A percentile compares a stretch with the other conserved stretches of the same genome.
Evolutionary conservation across 371 early-diverging fungal species (phyloP).

Genomic region (Smittium culicis): DNA sequence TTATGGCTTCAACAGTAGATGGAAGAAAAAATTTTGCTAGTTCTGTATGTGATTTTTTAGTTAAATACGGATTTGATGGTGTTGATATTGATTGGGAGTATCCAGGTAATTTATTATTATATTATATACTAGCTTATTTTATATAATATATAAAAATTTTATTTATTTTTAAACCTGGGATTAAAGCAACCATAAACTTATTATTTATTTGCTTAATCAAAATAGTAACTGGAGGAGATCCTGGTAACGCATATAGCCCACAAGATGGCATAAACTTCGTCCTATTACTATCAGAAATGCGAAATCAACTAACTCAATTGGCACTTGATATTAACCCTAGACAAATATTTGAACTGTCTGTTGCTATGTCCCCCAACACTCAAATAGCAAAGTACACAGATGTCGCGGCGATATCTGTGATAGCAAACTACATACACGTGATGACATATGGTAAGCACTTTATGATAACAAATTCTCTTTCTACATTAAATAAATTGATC

Average conservation of each 20-base stretch:
- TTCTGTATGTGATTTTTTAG: constrained; percentile 20
- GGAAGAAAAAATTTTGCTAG: constrained; percentile 25
- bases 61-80: constrained; percentile 26
- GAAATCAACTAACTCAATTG: constrained; percentile 42
- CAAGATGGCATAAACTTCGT: constrained; percentile 64
- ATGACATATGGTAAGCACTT: constrained; percentile 52
- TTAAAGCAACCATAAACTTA: too few relatives aligned
- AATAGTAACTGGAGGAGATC: constrained; percentile 40
- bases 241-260: constrained; percentile 37
- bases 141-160: background rate
- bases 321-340: constrained; percentile 36
- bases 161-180: constrained; percentile 22
- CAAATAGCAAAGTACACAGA: constrained; percentile 41
- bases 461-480: background rate
- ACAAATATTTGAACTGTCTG: constrained; percentile 26
- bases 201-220: too few relatives aligned
- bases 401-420: constrained; percentile 43
- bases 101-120: constrained; percentile 32
- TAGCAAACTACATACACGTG: constrained; percentile 55
- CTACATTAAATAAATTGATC: background rate
- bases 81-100: constrained; percentile 79
- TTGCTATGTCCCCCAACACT: constrained; percentile 60
- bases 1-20: constrained; percentile 36
- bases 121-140: constrained; percentile 11
- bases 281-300: constrained; percentile 48